Conservation (phyloP, 2,329 filamentous ascomycete genomes). For the Colletotrichum camelliae region DNA sequence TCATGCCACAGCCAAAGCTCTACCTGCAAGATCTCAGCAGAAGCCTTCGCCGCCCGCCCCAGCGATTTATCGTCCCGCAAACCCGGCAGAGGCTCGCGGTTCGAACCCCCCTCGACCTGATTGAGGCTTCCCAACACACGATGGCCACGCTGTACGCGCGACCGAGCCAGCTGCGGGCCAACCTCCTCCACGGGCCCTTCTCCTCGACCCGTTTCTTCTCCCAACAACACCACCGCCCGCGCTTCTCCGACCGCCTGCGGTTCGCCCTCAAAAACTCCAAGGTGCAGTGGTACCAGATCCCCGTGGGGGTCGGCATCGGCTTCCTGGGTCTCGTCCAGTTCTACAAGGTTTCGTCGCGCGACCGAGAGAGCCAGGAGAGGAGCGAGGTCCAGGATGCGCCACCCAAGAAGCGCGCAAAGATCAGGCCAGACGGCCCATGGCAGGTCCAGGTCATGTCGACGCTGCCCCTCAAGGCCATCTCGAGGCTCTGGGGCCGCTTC, state of each 20-base stretch:
- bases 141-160: conserved; percentile 39
- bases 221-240: conserved; percentile 48
- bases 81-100: not conserved
- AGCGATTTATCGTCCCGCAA: conserved; percentile 8
- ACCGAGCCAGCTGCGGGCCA: conserved; percentile 37
- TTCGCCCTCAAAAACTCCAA: conserved; percentile 56
- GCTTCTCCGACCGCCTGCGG: conserved; percentile 57
- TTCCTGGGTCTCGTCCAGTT: conserved; percentile 85
- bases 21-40: conserved; percentile 13
- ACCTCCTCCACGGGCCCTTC: conserved; percentile 34
- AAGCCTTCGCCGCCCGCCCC: not conserved
- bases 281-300: conserved; percentile 90
- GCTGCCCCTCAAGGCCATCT: conserved; percentile 87
- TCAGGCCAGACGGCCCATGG: conserved; percentile 88
- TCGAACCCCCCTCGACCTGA: not conserved
- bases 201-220: conserved; percentile 38
- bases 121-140: conserved; percentile 22
- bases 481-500: conserved; percentile 87
- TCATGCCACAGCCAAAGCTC: conserved; percentile 16
- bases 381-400: conserved; percentile 47
- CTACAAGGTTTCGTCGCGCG: conserved; percentile 72
- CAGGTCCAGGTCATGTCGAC: conserved; percentile 95
- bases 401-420: conserved; percentile 61
- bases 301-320: conserved; percentile 82
- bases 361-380: conserved; percentile 57